Conservation (phyloP, 1,139 yeast genomes). For the Lodderomyces parapsilosis region DNA sequence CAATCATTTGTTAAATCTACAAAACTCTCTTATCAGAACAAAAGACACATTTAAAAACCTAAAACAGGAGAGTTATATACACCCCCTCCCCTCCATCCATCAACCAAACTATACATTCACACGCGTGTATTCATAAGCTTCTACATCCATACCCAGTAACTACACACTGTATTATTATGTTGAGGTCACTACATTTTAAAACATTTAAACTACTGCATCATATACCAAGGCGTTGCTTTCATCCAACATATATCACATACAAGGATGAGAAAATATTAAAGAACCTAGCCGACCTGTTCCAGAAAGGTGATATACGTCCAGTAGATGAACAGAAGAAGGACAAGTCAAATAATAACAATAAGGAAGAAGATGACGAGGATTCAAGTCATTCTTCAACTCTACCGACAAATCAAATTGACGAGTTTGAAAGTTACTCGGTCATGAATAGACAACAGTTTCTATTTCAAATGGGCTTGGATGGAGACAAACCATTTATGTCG, state of each 20-base stretch:
- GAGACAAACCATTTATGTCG: slow-evolving; percentile 35
- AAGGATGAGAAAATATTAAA: slow-evolving; percentile 29
- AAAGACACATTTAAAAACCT: too few relatives aligned
- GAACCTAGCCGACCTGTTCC: slow-evolving; percentile 27
- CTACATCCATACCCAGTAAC: not conserved
- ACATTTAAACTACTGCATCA: not conserved
- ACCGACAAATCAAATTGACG: slow-evolving; percentile 4
- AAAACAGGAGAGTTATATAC: too few relatives aligned
- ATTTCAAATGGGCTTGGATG: slow-evolving; percentile 39
- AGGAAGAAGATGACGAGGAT: slow-evolving; percentile 2
- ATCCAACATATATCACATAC: slow-evolving; percentile 4
- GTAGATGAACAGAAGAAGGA: slow-evolving; percentile 6
- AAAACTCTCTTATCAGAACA: too few relatives aligned
- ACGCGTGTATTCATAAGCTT: too few relatives aligned
- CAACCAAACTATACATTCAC: too few relatives aligned
- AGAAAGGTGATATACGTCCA: slow-evolving; percentile 27
- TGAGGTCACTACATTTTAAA: not conserved
- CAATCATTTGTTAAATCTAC: too few relatives aligned
- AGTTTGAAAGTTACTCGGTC: slow-evolving; percentile 30
- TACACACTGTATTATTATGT: not conserved
- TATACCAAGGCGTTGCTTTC: slow-evolving; percentile 5
- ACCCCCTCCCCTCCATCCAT: too few relatives aligned
- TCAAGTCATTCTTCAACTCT: not conserved
- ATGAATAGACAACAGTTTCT: slow-evolving; percentile 41
- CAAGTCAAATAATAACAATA: slow-evolving; percentile 3